Evolutionary conservation across 176 grass and related monocot species (phyloP).

Genomic region (Triticum dicoccoides): DNA sequence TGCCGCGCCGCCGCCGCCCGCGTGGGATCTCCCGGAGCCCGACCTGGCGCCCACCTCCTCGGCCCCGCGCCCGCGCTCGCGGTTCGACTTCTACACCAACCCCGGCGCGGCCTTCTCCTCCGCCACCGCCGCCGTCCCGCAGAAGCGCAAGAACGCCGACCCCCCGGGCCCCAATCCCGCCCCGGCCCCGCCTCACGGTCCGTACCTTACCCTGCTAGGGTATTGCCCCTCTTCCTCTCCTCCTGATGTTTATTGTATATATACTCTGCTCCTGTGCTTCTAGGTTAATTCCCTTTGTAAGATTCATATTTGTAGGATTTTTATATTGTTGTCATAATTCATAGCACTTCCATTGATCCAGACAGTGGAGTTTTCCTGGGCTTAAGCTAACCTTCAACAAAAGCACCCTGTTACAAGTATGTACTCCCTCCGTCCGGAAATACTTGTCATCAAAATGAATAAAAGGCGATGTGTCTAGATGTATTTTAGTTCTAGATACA

Average conservation of each 20-base stretch:
- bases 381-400: neutral
- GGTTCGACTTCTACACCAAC: constrained; percentile 62
- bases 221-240: neutral
- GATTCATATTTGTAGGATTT: neutral
- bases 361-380: neutral
- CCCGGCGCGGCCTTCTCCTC: constrained; percentile 49
- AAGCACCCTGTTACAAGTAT: neutral
- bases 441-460: no score
- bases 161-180: neutral
- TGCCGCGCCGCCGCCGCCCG: neutral
- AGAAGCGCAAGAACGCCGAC: constrained; percentile 34
- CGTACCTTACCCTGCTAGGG: neutral
- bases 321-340: neutral
- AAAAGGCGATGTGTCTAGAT: no score
- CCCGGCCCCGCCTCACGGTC: constrained; percentile 33
- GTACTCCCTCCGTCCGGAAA: neutral
- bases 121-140: constrained; percentile 13
- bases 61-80: neutral
- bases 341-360: neutral
- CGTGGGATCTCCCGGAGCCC: constrained; percentile 34
- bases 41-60: constrained; percentile 11
- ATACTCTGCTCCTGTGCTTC: neutral
- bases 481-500: no score
- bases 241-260: neutral
- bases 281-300: constrained; percentile 5